Evolutionary conservation across 257 asterid species (phyloP).

Genomic region (Paraleonurus japonicus): DNA sequence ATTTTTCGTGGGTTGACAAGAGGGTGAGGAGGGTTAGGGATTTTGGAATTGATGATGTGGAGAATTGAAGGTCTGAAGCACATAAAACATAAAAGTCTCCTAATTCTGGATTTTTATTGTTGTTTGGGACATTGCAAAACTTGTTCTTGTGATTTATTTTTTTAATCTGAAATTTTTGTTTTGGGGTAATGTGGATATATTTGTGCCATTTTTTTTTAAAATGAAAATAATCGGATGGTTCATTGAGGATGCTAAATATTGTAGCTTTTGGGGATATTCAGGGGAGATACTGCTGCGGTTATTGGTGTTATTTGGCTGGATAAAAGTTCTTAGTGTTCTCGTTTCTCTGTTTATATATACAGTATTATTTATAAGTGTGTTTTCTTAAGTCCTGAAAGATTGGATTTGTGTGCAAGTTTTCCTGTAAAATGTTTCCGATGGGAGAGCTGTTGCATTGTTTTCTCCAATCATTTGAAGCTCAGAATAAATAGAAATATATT

Average conservation of each 20-base stretch:
- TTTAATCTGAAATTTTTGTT: conserved; percentile 2
- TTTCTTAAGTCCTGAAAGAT: conserved; percentile 12
- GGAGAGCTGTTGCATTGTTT: not conserved
- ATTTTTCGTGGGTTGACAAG: not conserved
- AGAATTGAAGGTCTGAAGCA: not conserved
- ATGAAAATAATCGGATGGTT: not conserved
- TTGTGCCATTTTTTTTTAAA: not conserved
- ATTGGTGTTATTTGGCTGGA: conserved; percentile 5
- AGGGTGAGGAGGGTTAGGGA: conserved; percentile 7
- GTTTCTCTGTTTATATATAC: not conserved
- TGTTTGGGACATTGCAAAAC: conserved; percentile 19
- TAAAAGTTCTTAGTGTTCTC: not conserved
- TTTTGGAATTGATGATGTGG: conserved; percentile 17
- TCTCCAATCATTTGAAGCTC: not conserved
- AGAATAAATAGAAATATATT: not conserved
- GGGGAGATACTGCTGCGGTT: conserved; percentile 8
- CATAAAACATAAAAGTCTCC: not conserved
- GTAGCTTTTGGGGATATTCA: conserved; percentile 5
- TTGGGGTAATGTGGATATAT: not conserved
- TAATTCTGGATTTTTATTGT: conserved; percentile 1
- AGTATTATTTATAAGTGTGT: not conserved
- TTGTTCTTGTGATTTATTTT: not conserved
- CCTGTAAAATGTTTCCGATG: not conserved
- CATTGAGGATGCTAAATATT: conserved; percentile 24
- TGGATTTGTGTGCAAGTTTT: conserved; percentile 2